Base-by-base conservation (phyloP, 176 grass and related monocot genomes). In the Avena insularis region DNA sequence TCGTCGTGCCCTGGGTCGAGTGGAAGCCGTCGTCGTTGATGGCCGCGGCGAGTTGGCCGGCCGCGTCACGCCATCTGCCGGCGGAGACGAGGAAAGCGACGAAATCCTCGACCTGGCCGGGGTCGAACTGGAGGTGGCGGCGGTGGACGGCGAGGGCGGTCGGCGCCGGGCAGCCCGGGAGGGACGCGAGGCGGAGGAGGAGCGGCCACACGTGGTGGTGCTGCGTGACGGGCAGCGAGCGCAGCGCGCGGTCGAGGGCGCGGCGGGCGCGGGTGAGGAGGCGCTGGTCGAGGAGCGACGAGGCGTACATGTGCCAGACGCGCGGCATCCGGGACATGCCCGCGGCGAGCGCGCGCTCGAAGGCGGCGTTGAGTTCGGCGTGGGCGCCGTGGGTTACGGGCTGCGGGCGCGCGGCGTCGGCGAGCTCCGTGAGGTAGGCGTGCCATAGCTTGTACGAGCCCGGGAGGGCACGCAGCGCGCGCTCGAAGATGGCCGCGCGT, bases 401-500 rank as follows among this genome's bases (percentile, higher is more conserved):
- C 33, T 80, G 71, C 19, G 70, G 27, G 15, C 80, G 90, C 19
- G 91, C 86, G 1, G 86, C 83, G 58, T 74, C 88, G 25, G 82
- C 78, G 70, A 93, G 90, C 73, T 97, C 92, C 6, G 71, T 85
- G 46, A 97, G 80, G 65, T 97, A 97, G 0, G 92, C 88, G n/a
- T 97, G 89, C 95, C 95, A 97, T 3, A 94, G 79, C 76, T 97
- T 97, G 86, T 97, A 97, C 10, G 86, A 89, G 0, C 90, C 92
- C 6, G 92, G 95, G 1, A 97, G 88, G 6, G 88, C 95, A 16
- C 82, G 86, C 70, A 94, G 80, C 1, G 92, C 88, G 11, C 94
- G 95, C 49, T 94, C 95, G 81, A 94, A 94, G 76, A 97, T 77
- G 17, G 80, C 77, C 2, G 80, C 75, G 23, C 92, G 92, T 46